phyloP scores from a whole-genome alignment of 768 basidiomycete species.

The Leccinum barrowsii region DNA sequence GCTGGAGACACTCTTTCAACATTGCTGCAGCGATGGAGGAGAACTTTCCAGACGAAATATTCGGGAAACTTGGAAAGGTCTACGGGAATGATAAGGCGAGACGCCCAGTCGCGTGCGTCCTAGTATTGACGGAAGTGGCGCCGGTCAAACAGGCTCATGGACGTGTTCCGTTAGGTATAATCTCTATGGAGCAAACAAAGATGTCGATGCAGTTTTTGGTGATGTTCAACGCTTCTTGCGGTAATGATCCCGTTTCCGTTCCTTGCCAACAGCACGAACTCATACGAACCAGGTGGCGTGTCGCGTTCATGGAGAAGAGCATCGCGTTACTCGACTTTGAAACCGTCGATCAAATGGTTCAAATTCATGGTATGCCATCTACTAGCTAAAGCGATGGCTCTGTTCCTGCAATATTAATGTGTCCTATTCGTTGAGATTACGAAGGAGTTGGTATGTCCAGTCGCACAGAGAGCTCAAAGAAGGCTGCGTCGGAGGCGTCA shows the following conservation, averaged over 20 bases:
- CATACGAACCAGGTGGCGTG: conserved; percentile 58
- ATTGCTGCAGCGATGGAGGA: conserved; percentile 58
- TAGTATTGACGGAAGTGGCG: background rate
- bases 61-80: conserved; percentile 59
- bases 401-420: background rate
- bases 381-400: no score
- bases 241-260: conserved; percentile 31
- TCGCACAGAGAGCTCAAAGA: conserved; percentile 72
- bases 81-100: conserved; percentile 71
- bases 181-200: conserved; percentile 67
- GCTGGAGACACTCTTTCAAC: conserved; percentile 68
- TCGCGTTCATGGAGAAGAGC: conserved; percentile 71
- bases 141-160: background rate
- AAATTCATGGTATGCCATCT: conserved; percentile 57
- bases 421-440: conserved; percentile 50
- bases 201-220: conserved; percentile 69
- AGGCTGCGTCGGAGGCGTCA: conserved; percentile 69
- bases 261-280: background rate
- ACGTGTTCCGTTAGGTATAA: conserved; percentile 49
- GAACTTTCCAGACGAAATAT: conserved; percentile 58
- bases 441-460: conserved; percentile 64
- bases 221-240: conserved; percentile 74
- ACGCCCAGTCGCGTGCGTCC: conserved; percentile 61
- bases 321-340: conserved; percentile 65
- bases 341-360: conserved; percentile 67